A percentile compares a stretch with the other conserved stretches of the same genome.
These are phyloP conservation scores for Russula sp. DNA, from an alignment of 768 basidiomycete genomes.

Conservation along the genomic window DNA sequence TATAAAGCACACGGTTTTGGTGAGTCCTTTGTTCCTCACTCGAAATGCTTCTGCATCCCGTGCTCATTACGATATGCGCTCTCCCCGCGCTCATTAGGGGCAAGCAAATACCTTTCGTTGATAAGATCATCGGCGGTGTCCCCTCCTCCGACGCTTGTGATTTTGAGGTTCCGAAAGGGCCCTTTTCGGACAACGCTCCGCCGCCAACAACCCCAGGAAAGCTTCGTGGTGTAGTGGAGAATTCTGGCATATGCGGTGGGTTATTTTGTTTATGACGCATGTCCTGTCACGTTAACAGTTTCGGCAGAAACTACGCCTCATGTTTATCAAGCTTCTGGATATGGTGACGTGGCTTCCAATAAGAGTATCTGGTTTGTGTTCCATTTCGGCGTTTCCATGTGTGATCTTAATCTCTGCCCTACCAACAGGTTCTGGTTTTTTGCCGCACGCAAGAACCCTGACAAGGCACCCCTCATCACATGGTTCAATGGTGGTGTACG, in stretches of 20 bases:
- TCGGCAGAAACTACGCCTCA: conserved; percentile 52
- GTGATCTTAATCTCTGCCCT: not conserved
- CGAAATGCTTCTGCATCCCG: conserved; percentile 29
- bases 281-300: not conserved
- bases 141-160: not conserved
- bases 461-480: conserved; percentile 56
- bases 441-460: conserved; percentile 55
- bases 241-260: conserved; percentile 59
- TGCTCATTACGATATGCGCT: conserved; percentile 24
- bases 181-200: conserved; percentile 8
- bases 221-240: conserved; percentile 54
- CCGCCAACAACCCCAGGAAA: conserved; percentile 42
- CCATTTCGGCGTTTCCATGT: not conserved
- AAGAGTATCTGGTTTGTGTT: conserved; percentile 53
- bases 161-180: not conserved
- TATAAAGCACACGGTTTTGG: not conserved
- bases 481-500: conserved; percentile 61
- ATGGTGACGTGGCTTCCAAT: conserved; percentile 48
- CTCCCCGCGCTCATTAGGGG: conserved; percentile 31
- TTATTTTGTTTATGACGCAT: not conserved
- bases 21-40: conserved; percentile 7
- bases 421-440: conserved; percentile 65
- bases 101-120: conserved; percentile 48
- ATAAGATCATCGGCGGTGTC: conserved; percentile 52
- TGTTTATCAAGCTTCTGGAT: conserved; percentile 63